A percentile compares a stretch with the other conserved stretches of the same genome.
Conservation (phyloP, 352 stramenopile species). For the Globisporangium camurandrum region DNA sequence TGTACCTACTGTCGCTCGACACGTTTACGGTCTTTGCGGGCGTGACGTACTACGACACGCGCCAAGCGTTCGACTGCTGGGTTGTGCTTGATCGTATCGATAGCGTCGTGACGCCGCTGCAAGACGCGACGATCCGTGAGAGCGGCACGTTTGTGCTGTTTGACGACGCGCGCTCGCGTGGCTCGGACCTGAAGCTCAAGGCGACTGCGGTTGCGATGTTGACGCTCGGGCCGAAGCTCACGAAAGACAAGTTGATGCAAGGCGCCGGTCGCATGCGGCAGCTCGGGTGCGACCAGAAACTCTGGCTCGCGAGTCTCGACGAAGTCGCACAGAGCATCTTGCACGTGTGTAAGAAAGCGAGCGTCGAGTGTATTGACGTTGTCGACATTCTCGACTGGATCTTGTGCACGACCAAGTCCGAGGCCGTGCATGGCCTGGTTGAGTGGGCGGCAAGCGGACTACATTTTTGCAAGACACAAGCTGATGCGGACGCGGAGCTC, state of each 20-base stretch:
- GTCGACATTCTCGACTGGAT: conserved; percentile 79
- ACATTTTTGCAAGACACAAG: conserved; percentile 40
- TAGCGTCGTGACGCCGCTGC: conserved; percentile 32
- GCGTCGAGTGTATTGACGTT: conserved; percentile 11
- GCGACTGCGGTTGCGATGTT: conserved; percentile 61
- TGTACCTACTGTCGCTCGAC: conserved; percentile 28
- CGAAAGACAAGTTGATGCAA: conserved; percentile 92
- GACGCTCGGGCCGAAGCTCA: conserved; percentile 78
- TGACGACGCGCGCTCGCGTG: conserved; percentile 83
- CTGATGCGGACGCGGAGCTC: conserved; percentile 17
- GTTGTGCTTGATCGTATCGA: conserved; percentile 61
- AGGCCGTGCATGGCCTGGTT: conserved; percentile 48
- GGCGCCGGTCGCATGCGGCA: conserved; percentile 82
- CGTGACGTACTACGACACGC: conserved; percentile 83
- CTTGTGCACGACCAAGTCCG: conserved; percentile 76
- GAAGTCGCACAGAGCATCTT: conserved; percentile 59
- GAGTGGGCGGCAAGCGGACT: conserved; percentile 80
- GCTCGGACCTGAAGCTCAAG: conserved; percentile 84
- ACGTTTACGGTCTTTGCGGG: conserved; percentile 25
- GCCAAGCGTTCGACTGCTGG: conserved; percentile 49
- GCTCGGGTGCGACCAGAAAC: conserved; percentile 56
- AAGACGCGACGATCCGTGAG: conserved; percentile 63
- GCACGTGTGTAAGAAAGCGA: conserved; percentile 7
- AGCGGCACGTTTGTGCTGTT: conserved; percentile 88
- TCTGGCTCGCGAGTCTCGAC: conserved; percentile 57